Base-by-base conservation (phyloP, 768 basidiomycete genomes). In the Psilocybe azurescens region DNA sequence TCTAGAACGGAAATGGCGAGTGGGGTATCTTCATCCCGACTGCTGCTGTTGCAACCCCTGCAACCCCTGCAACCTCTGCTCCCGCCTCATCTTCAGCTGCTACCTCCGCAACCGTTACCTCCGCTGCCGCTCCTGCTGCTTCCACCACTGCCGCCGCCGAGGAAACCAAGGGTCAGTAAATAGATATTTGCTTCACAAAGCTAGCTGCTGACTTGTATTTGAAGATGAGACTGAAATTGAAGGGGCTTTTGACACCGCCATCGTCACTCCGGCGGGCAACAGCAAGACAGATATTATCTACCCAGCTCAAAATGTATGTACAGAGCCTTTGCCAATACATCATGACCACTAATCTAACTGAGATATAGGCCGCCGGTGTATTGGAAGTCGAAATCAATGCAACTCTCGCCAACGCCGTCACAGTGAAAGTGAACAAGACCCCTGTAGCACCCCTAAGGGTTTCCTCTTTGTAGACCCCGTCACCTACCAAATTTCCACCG, bases 21-120 rank as follows among this genome's bases (percentile, higher is more conserved):
- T 64, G 63, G 63, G 63, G 48, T 32, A 57, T 64, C 50, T 57
- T 64, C 33, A 60, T 60, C 16, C 63, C 63, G n/a, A 53, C 55
- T 29, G 33, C 59, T 36, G 48, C 59, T 33, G 48, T 55, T 36
- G 50, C 54, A 13, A 53, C 39, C 18, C 5, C 41, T 3, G 41
- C 41, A 3, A 11, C n/a, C n/a, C 3, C 41, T n/a, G 41, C 41
- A 4, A 13, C 41, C n/a, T 11, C n/a, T n/a, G n/a, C n/a, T n/a
- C n/a, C n/a, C n/a, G n/a, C n/a, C n/a, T n/a, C n/a, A n/a, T n/a
- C n/a, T n/a, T n/a, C n/a, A n/a, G n/a, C n/a, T n/a, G n/a, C 41
- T 11, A 13, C 41, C n/a, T 6, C 14, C 41, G 13, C 41, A 13
- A 5, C 41, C 41, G 41, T 11, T 44, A 11, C 41, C 13, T 11